Base-by-base conservation (phyloP, 2,329 filamentous ascomycete genomes). In the Fusarium napiforme region DNA sequence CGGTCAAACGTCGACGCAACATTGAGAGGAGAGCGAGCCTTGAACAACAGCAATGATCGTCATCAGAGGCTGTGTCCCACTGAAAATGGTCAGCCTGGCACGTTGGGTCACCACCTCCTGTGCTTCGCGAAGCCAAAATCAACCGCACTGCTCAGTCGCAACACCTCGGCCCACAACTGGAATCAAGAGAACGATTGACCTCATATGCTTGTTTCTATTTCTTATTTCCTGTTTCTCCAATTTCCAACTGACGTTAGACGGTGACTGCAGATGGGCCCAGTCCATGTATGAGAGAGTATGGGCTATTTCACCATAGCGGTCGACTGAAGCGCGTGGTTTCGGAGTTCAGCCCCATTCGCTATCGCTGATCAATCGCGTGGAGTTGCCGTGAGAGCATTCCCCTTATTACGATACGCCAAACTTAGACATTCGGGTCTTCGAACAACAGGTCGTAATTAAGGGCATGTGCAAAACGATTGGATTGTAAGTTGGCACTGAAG, bases 141-240 rank as follows among this genome's bases (percentile, higher is more conserved):
- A 68, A 43, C 60, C 63, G 62, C 71, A 64, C 60, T 52, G 52
- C 55, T 46, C 58, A 40, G 36, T 73, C 64, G 55, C 73, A 68
- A 60, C 47, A 56, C 59, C 58, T 53, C 52, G 52, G 19, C 67
- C 71, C 52, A 39, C 65, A 66, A 47, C 49, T 67, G 67, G 47
- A 77, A 73, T 68, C 69, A 78, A 77, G 55, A 77, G 64, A 77
- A 57, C 70, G 75, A 73, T 69, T 75, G 69, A 76, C 63, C 61
- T 69, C 57, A 73, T 64, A 60, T 60, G 59, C 66, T 46, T 61
- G 52, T 71, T 74, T 67, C 59, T n/a, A 28, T 49, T 50, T 36
- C 34, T 34, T 40, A 19, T 37, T 53, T 50, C 34, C 28, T 36
- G 40, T 49, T 36, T 52, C 50, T 46, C 34, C 23, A 37, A 16